These are phyloP conservation scores for Paecilomyces niveus DNA, from an alignment of 2,329 filamentous ascomycete genomes.

Conservation along the genomic window DNA sequence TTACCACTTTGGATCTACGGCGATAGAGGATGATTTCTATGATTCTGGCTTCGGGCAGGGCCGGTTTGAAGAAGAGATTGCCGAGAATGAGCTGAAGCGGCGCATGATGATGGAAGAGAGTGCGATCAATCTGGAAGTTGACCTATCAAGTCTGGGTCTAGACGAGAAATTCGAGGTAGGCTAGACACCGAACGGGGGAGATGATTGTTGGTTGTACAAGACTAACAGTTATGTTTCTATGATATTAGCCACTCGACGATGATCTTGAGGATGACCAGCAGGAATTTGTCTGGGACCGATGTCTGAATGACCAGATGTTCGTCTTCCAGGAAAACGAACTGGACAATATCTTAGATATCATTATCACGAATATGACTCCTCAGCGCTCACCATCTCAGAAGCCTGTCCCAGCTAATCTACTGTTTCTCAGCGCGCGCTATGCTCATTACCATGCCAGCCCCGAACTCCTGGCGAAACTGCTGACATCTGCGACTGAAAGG, in stretches of 20 bases:
- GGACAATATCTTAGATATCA: constrained; percentile 83
- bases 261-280: constrained; percentile 83
- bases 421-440: constrained; percentile 92
- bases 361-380: constrained; percentile 97
- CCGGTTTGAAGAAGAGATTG: constrained; percentile 93
- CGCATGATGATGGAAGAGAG: constrained; percentile 98
- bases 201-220: background rate
- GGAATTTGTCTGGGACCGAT: constrained; percentile 93
- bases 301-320: constrained; percentile 98
- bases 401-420: constrained; percentile 91
- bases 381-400: constrained; percentile 95
- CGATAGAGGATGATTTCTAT: constrained; percentile 75
- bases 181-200: constrained; percentile 4
- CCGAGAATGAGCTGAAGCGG: constrained; percentile 88
- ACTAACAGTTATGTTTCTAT: background rate
- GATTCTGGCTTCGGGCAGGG: constrained; percentile 86
- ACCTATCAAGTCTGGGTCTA: constrained; percentile 88
- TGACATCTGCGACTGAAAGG: constrained; percentile 84
- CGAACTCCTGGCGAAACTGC: constrained; percentile 72
- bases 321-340: constrained; percentile 95
- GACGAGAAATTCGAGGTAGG: constrained; percentile 89
- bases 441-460: constrained; percentile 91
- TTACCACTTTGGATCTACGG: constrained; percentile 53
- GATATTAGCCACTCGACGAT: constrained; percentile 47
- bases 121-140: constrained; percentile 91